Evolutionary conservation across 345 rosid genomes (phyloP).

Genomic region (Theobroma cacao): DNA sequence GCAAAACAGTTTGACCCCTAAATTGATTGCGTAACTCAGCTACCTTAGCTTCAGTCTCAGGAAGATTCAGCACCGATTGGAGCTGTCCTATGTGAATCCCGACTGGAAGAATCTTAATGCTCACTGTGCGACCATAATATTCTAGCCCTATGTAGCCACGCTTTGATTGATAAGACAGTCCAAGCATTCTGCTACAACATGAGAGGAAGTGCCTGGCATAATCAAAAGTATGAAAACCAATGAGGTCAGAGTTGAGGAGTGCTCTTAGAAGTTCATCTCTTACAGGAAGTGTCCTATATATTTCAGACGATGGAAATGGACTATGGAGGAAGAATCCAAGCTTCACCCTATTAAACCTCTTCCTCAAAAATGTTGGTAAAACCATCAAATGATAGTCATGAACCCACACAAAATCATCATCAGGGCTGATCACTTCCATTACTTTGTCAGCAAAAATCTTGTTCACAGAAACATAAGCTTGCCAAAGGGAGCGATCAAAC

Average conservation of each 20-base stretch:
- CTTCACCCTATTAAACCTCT: constrained; percentile 82
- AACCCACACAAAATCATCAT: constrained; percentile 92
- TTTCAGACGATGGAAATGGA: constrained; percentile 94
- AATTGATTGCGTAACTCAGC: constrained; percentile 62
- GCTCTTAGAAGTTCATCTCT: constrained; percentile 82
- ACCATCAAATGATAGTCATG: constrained; percentile 97
- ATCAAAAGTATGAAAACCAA: constrained; percentile 94
- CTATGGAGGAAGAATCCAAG: constrained; percentile 95
- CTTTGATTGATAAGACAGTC: constrained; percentile 84
- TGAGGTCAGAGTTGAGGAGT: constrained; percentile 76
- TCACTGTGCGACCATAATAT: constrained; percentile 83
- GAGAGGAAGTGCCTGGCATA: constrained; percentile 95
- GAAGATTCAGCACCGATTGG: constrained; percentile 66
- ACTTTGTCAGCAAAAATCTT: constrained; percentile 95
- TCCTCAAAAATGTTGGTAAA: constrained; percentile 85
- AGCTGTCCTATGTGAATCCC: constrained; percentile 92
- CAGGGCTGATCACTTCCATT: constrained; percentile 92
- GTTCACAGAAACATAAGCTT: constrained; percentile 86
- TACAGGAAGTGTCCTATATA: constrained; percentile 85
- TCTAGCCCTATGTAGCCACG: constrained; percentile 89
- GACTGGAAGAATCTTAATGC: constrained; percentile 90
- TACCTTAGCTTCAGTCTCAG: constrained; percentile 69
- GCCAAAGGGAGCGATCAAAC: constrained; percentile 89
- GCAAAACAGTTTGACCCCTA: constrained; percentile 59
- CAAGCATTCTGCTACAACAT: constrained; percentile 95